phyloP scores from a whole-genome alignment of 2,329 filamentous ascomycete genomes.

The Colletotrichum sp. region DNA sequence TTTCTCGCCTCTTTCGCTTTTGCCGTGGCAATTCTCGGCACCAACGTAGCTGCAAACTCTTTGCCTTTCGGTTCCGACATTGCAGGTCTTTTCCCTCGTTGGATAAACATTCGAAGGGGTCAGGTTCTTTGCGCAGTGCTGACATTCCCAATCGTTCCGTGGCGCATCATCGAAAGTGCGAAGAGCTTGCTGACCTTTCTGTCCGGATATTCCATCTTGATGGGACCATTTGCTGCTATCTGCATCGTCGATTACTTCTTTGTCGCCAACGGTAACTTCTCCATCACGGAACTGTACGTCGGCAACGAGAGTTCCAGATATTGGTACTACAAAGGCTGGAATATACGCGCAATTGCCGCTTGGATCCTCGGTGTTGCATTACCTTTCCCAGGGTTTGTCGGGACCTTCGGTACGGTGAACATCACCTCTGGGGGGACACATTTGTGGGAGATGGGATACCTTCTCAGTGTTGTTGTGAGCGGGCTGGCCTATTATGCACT shows the following conservation, averaged over 20 bases:
- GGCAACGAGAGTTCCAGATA: background rate
- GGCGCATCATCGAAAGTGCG: slow-evolving; percentile 29
- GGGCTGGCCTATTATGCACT: background rate
- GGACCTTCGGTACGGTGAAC: background rate
- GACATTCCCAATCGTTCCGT: slow-evolving; percentile 29
- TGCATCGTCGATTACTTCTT: slow-evolving; percentile 17
- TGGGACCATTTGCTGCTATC: slow-evolving; percentile 25
- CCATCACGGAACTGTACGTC: background rate
- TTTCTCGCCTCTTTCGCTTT: slow-evolving; percentile 30
- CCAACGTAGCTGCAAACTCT: slow-evolving; percentile 46
- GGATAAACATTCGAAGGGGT: slow-evolving; percentile 46
- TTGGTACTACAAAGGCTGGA: background rate
- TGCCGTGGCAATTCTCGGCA: slow-evolving; percentile 44
- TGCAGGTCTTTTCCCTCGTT: slow-evolving; percentile 44
- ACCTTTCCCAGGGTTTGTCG: background rate
- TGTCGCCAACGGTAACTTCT: background rate
- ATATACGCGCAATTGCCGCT: background rate
- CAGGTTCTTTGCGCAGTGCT: slow-evolving; percentile 45
- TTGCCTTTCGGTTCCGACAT: slow-evolving; percentile 47
- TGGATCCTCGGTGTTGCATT: background rate
- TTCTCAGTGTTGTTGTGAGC: background rate
- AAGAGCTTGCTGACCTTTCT: slow-evolving; percentile 29
- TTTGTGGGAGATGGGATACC: background rate
- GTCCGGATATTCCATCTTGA: slow-evolving; percentile 29
- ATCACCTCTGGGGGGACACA: background rate